Base-by-base conservation (phyloP, 1,284 basidiomycete genomes). In the Trametes versicolor region DNA sequence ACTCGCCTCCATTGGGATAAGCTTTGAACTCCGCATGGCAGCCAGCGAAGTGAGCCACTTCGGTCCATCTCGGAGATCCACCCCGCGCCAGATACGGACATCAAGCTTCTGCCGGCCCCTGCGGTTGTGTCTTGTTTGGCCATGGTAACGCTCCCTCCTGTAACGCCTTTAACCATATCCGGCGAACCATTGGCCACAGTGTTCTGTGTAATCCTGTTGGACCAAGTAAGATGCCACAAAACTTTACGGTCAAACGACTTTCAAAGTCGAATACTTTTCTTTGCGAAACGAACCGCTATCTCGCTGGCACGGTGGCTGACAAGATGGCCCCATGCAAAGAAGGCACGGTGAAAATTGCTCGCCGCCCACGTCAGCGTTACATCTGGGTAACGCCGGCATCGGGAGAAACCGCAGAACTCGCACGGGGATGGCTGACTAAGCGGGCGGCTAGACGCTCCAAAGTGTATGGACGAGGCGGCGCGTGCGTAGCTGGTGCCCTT, bases 1-100 rank as follows among this genome's bases (percentile, higher is more conserved):
- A 69, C 66, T 61, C 57, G 58, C 27, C 65, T 58, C 37, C 60
- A 66, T 56, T 55, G 56, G 62, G 58, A 55, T 53, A 63, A 54
- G 41, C 56, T 72, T 72, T 57, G 54, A 58, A 58, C 71, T 68
- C 71, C 71, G 70, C 47, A 25, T 7, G 45, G 47, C 61, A 52
- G 52, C 37, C 41, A 54, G 52, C 45, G 29, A 32, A 50, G 58
- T 48, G 45, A 50, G 52, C 52, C 51, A n/a, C 63, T 49, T 62
- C 69, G 69, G 66, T 53, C 60, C 57, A 54, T 62, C 57, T 57
- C 67, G 68, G 68, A 68, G 68, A 70, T 68, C 66, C 48, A 51
- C 55, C 48, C 34, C 53, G 19, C 3, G 37, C 23, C 54, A 32
- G 29, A 32, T 32, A 32, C 29, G 29, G 29, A 32, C 49, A 63